Base-by-base conservation (phyloP, 352 stramenopile species). In the Phytophthora crassamura region DNA sequence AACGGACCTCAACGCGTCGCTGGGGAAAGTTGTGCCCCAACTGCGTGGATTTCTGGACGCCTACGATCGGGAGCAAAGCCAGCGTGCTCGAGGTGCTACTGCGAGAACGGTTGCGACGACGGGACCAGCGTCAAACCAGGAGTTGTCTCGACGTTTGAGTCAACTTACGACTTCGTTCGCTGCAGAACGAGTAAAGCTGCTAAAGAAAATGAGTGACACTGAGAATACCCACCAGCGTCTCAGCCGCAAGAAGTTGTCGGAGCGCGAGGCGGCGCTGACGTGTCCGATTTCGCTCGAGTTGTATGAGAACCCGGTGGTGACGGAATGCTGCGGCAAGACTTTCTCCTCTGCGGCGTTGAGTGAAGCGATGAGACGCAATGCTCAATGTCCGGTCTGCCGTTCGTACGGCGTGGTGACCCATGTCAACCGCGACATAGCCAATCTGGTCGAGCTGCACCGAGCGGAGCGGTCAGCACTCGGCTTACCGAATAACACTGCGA, bases 261-360 rank as follows among this genome's bases (percentile, higher is more conserved):
- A 65, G 25, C 47, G 65, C 5, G 65, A 74, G 38, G 43, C 49
- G n/a, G 32, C 18, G 14, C 34, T 74, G 25, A 66, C 48, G 11
- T 74, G 65, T 39, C 65, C 65, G 3, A 74, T 74, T 46, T 65
- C 54, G 32, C 20, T 69, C n/a, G 65, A 74, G 25, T 33, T 74
- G 48, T 69, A 69, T 18, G 65, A 69, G 25, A 48, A 69, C 22
- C 65, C 59, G 9, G 59, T 74, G n/a, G 18, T 59, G 7, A 69
- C 65, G 2, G 48, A 42, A 14, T 74, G 65, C 41, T 74, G 59
- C 28, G 59, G 65, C 4, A 74, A 69, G n/a, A 74, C 59, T 0
- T 74, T 74, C 22, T 74, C 65, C 14, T 69, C 52, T 10, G 33
- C 16, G 6, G 18, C 59, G 1, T 38, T 74, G 34, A n/a, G 10